Base-by-base conservation (phyloP, 768 basidiomycete species). In the Sistotremastrum niveocremeum region DNA sequence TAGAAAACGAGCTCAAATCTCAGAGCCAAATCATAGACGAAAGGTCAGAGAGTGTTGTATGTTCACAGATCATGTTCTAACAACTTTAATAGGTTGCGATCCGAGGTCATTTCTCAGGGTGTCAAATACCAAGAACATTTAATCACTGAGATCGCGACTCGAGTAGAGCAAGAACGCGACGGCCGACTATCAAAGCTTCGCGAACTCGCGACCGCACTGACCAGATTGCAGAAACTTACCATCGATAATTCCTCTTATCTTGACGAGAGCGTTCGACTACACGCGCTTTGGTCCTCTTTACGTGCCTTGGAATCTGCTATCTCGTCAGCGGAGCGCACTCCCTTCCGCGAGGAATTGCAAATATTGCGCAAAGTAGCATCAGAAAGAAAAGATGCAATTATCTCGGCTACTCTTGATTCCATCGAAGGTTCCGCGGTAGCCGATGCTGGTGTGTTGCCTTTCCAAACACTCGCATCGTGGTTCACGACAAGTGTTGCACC, bases 81-180 rank as follows among this genome's bases (percentile, higher is more conserved):
- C 28, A 11, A 41, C n/a, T 20, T 32, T 37, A 20, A 1, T 56
- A 95, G 91, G 37, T 71, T 99, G 48, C 86, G 83, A 60, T 88
- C 94, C 60, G 91, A 94, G 60, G 89, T 98, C 45, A 74, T 98
- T 43, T 84, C 91, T 3, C 93, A 98, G 61, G 95, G 93, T 11
- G 90, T 99, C 56, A 95, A 98, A 64, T 78, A 98, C 28, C 95
- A 98, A 60, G 81, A 91, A 42, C 76, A 88, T 45, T 98, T 94
- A 93, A 85, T 99, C 37, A 80, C 88, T 33, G 90, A 97, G 48
- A 81, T 98, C 70, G 95, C 97, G 67, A 74, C 91, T 42, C 84
- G 81, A 52, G 93, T 99, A 47, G 94, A 99, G 64, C 77, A 89
- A 57, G 95, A 99, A 63, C 89, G 95, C 39, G 90, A 90, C 10